Percentiles rank a stretch among this genome's conserved stretches.
These are phyloP conservation scores for Thraustotheca clavata DNA, from an alignment of 352 stramenopile genomes.

Conservation along the genomic window DNA sequence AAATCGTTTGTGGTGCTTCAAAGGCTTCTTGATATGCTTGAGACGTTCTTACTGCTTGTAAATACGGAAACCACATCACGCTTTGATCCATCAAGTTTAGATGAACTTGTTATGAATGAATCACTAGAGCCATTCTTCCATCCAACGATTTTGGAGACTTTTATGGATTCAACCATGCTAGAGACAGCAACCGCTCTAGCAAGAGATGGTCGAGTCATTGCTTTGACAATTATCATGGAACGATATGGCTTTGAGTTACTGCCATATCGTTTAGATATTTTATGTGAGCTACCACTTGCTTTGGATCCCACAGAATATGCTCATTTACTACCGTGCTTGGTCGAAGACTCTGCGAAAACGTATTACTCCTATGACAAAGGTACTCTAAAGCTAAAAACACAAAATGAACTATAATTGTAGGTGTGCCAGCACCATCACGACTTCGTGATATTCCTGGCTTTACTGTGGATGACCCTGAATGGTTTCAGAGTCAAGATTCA, in stretches of 20 bases:
- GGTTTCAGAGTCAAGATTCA: neutral
- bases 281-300: neutral
- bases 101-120: neutral
- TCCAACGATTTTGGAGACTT: neutral
- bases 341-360: neutral
- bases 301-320: neutral
- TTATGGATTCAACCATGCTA: neutral
- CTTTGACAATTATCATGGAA: neutral
- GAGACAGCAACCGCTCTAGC: slow-evolving; percentile 1
- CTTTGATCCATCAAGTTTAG: neutral
- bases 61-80: neutral
- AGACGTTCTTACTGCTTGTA: slow-evolving; percentile 7
- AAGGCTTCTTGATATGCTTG: slow-evolving; percentile 1
- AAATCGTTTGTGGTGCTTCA: neutral
- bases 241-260: neutral
- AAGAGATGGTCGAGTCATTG: neutral
- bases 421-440: neutral
- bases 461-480: neutral
- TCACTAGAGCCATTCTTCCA: neutral
- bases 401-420: too few relatives aligned
- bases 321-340: neutral
- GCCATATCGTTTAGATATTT: neutral
- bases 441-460: neutral
- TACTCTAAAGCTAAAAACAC: neutral
- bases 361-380: neutral